Conservation (phyloP, 1,139 yeast genomes). For the Lodderomyces margitis region DNA sequence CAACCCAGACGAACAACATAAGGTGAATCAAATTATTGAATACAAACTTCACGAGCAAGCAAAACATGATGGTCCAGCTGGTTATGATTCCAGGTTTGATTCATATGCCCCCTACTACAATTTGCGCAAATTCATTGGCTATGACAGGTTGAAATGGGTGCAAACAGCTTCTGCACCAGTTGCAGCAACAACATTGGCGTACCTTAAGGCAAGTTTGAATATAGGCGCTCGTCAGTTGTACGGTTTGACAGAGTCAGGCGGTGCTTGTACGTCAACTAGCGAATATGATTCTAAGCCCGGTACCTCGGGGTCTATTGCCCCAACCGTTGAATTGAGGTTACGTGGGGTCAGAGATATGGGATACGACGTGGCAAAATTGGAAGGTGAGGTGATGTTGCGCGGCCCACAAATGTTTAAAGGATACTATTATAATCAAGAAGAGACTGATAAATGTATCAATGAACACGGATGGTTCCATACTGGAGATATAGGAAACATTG, state of each 20-base stretch:
- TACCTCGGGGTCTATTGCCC: constrained; percentile 30
- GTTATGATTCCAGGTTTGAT: constrained; percentile 24
- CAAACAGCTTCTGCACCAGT: constrained; percentile 40
- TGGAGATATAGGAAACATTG: constrained; percentile 36
- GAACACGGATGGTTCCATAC: constrained; percentile 38
- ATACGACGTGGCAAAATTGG: constrained; percentile 21
- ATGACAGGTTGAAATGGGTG: constrained; percentile 24
- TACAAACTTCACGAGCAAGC: constrained; percentile 27
- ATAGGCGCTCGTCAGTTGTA: constrained; percentile 36
- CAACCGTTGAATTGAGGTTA: constrained; percentile 28
- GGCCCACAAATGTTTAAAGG: constrained; percentile 33
- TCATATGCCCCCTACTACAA: constrained; percentile 23
- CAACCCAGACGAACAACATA: constrained; percentile 17
- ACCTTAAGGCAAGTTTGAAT: constrained; percentile 33
- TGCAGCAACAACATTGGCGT: constrained; percentile 29
- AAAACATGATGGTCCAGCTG: constrained; percentile 25
- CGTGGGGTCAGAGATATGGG: constrained; percentile 30
- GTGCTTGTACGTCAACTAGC: constrained; percentile 26
- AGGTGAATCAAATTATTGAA: constrained; percentile 20
- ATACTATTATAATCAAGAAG: constrained; percentile 27
- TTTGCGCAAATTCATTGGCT: constrained; percentile 29
- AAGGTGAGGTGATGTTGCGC: constrained; percentile 31
- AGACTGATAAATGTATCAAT: constrained; percentile 21
- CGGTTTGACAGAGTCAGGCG: constrained; percentile 39
- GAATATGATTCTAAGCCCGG: constrained; percentile 33